A percentile compares a stretch with the other conserved stretches of the same genome.
phyloP scores from a whole-genome alignment of 177 flowering plant species.

The Telopea speciosissima region DNA sequence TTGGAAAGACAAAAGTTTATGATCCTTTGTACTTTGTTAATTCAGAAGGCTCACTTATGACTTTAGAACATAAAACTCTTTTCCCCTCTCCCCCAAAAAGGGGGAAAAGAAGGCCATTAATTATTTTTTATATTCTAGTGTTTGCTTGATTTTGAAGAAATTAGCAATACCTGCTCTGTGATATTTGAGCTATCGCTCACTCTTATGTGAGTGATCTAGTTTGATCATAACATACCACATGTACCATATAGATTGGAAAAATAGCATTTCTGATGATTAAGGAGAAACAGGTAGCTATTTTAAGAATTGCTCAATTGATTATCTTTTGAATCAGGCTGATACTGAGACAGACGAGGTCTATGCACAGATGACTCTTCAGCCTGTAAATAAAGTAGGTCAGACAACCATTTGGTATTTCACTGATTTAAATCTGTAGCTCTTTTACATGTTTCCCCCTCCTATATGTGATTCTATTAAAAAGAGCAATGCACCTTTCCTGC shows the following conservation, averaged over 20 bases:
- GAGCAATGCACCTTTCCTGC: conserved; percentile 11
- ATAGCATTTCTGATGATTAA: neutral
- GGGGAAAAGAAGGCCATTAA: no score
- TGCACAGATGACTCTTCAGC: conserved; percentile 96
- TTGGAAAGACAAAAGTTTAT: no score
- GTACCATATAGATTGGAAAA: neutral
- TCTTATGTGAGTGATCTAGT: no score
- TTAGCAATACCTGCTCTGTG: no score
- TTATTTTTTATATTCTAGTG: no score
- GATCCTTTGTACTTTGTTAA: no score
- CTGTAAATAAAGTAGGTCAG: conserved; percentile 69
- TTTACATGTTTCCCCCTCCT: neutral
- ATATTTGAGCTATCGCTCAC: no score
- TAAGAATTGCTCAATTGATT: conserved; percentile 5
- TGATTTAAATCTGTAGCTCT: neutral
- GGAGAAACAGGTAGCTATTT: neutral
- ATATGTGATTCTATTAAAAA: neutral
- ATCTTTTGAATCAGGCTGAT: conserved; percentile 63
- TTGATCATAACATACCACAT: neutral
- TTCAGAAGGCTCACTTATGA: no score
- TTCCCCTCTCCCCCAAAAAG: no score
- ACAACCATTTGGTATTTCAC: conserved; percentile 8
- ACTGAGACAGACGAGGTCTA: conserved; percentile 87
- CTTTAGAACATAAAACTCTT: no score
- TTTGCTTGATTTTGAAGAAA: no score